Conservation (phyloP, 176 grass and related monocot species). For the Paspalum vaginatum region DNA sequence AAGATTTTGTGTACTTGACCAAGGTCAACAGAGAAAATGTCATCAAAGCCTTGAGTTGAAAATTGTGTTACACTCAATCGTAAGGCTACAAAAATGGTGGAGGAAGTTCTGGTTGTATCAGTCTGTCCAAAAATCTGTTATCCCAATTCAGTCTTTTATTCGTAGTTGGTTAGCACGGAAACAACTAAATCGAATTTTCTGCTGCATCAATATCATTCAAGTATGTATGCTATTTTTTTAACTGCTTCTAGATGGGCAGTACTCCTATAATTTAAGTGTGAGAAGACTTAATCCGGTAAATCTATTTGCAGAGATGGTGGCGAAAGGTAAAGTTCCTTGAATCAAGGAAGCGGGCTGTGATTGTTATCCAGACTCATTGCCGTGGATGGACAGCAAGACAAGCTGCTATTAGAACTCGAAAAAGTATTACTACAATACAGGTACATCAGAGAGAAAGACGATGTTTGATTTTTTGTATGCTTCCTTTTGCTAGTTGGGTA, state of each 20-base stretch:
- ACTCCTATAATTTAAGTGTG: not conserved
- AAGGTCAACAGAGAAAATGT: slow-evolving; percentile 17
- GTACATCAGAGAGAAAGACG: not conserved
- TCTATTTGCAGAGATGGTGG: slow-evolving; percentile 74
- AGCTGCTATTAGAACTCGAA: slow-evolving; percentile 36
- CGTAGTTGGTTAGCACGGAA: slow-evolving; percentile 51
- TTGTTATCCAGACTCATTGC: slow-evolving; percentile 52
- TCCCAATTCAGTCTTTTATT: slow-evolving; percentile 59
- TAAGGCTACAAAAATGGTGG: slow-evolving; percentile 65
- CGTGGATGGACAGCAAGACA: slow-evolving; percentile 55
- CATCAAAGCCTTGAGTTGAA: slow-evolving; percentile 46
- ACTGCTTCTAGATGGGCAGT: slow-evolving; percentile 12
- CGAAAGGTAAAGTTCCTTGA: slow-evolving; percentile 51
- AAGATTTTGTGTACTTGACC: slow-evolving; percentile 22
- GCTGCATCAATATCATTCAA: slow-evolving; percentile 54
- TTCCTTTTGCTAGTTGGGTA: not conserved
- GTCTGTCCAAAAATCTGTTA: slow-evolving; percentile 37
- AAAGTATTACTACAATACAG: slow-evolving; percentile 40
- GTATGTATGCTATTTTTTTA: slow-evolving; percentile 35
- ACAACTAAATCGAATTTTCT: slow-evolving; percentile 33
- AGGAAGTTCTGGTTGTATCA: slow-evolving; percentile 42
- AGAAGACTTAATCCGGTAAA: not conserved
- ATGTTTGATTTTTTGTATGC: not conserved
- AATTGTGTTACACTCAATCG: slow-evolving; percentile 47
- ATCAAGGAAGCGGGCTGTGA: slow-evolving; percentile 47